A percentile compares a stretch with the other conserved stretches of the same genome.
Conservation (phyloP, 2,329 filamentous ascomycete genomes). For the Ascochyta clinopodiicola region DNA sequence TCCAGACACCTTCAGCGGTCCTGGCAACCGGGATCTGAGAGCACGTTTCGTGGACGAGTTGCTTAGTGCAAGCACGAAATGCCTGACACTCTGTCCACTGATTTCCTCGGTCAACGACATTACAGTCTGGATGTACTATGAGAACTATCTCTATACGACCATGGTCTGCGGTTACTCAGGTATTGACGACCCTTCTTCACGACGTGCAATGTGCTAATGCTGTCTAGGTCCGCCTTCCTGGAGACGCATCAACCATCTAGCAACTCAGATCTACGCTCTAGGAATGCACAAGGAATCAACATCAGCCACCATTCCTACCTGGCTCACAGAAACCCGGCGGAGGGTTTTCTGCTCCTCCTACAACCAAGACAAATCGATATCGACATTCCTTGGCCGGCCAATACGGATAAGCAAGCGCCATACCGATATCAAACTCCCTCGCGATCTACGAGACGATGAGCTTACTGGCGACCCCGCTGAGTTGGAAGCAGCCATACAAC, state of each 20-base stretch:
- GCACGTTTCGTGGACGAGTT: slow-evolving; percentile 39
- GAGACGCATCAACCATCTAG: slow-evolving; percentile 41
- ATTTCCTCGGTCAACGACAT: slow-evolving; percentile 51
- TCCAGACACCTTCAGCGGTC: slow-evolving; percentile 28
- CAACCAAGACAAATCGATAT: slow-evolving; percentile 42
- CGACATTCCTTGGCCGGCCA: slow-evolving; percentile 44
- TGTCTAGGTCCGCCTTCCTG: slow-evolving; percentile 36
- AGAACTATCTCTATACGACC: slow-evolving; percentile 47
- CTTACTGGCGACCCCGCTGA: slow-evolving; percentile 27
- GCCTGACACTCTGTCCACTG: slow-evolving; percentile 47
- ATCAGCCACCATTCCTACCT: slow-evolving; percentile 31
- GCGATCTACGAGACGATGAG: slow-evolving; percentile 41
- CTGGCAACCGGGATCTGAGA: slow-evolving; percentile 22
- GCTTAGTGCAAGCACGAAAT: slow-evolving; percentile 46
- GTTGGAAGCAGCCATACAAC: slow-evolving; percentile 23
- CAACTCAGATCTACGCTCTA: slow-evolving; percentile 40
- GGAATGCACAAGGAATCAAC: slow-evolving; percentile 43
- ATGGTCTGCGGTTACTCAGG: slow-evolving; percentile 49
- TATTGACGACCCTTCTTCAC: slow-evolving; percentile 3
- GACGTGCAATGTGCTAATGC: neutral
- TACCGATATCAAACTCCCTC: slow-evolving; percentile 38
- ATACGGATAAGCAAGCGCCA: slow-evolving; percentile 40
- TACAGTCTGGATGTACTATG: slow-evolving; percentile 41
- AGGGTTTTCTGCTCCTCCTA: slow-evolving; percentile 39
- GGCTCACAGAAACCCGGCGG: slow-evolving; percentile 39